Percentiles rank a stretch among this genome's conserved stretches.
These are phyloP conservation scores for Aurinia saxatilis DNA, from an alignment of 345 rosid genomes.

Conservation along the genomic window DNA sequence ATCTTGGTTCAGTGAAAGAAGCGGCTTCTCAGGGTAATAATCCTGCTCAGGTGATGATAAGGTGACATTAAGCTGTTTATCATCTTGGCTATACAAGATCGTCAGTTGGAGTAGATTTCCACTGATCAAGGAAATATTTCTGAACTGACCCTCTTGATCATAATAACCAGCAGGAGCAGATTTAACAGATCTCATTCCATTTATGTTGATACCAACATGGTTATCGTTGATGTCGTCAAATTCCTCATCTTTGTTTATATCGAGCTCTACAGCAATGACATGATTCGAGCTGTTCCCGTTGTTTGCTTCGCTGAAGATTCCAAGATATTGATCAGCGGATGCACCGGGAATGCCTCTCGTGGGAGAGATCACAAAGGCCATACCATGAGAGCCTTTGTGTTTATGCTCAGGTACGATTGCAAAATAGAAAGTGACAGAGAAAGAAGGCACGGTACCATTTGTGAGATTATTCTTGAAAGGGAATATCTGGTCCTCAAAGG, in stretches of 20 bases:
- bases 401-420: slow-evolving; percentile 49
- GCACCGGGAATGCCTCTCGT: no score
- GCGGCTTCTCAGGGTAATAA: slow-evolving; percentile 25
- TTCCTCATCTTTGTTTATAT: no score
- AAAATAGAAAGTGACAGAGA: slow-evolving; percentile 65
- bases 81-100: slow-evolving; percentile 35
- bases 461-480: slow-evolving; percentile 34
- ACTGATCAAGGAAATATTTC: slow-evolving; percentile 29
- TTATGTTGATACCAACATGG: slow-evolving; percentile 58
- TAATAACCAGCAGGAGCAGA: slow-evolving; percentile 36
- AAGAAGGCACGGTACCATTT: slow-evolving; percentile 39
- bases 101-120: slow-evolving; percentile 38
- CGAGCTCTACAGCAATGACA: no score
- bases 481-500: slow-evolving; percentile 42
- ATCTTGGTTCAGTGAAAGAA: slow-evolving; percentile 34
- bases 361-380: slow-evolving; percentile 62
- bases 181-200: slow-evolving; percentile 25
- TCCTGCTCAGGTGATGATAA: slow-evolving; percentile 20
- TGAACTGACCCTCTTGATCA: slow-evolving; percentile 12
- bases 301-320: no score
- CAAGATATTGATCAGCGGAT: no score
- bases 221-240: slow-evolving; percentile 27
- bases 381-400: slow-evolving; percentile 65
- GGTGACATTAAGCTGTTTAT: slow-evolving; percentile 33
- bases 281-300: no score